Evolutionary conservation across 2,329 filamentous ascomycete species (phyloP).

Genomic region (Elsinoe ampelina): DNA sequence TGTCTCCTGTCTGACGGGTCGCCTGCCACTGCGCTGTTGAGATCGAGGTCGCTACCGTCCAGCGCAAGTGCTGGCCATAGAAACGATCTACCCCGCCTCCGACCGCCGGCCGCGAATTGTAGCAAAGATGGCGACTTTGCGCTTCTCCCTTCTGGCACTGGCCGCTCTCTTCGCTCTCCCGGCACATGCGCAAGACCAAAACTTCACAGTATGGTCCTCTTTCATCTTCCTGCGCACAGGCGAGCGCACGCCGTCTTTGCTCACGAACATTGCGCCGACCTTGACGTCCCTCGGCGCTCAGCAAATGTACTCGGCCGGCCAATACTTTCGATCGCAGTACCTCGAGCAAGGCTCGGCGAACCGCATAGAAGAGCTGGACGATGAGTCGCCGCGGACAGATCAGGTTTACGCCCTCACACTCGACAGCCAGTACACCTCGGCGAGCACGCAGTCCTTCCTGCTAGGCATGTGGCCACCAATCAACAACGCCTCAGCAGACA

Average conservation of each 20-base stretch:
- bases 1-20: no score
- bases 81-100: no score
- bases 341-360: slow-evolving; percentile 23
- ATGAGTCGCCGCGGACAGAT: slow-evolving; percentile 19
- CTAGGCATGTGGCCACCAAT: slow-evolving; percentile 51
- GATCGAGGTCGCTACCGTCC: no score
- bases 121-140: neutral
- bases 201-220: slow-evolving; percentile 36
- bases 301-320: slow-evolving; percentile 42
- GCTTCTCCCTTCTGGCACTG: neutral
- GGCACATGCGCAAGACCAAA: slow-evolving; percentile 17
- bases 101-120: neutral
- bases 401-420: slow-evolving; percentile 41
- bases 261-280: slow-evolving; percentile 26
- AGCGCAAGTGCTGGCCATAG: no score
- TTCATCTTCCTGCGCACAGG: slow-evolving; percentile 48
- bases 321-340: slow-evolving; percentile 45
- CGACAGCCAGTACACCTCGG: slow-evolving; percentile 39
- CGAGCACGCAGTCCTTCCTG: slow-evolving; percentile 52
- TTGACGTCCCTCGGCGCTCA: slow-evolving; percentile 49
- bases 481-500: slow-evolving; percentile 23
- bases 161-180: slow-evolving; percentile 17
- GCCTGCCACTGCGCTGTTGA: no score
- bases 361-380: slow-evolving; percentile 14
- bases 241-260: slow-evolving; percentile 42